Base-by-base conservation (phyloP, 1,139 yeast genomes). In the Sugiyamaella sp. region DNA sequence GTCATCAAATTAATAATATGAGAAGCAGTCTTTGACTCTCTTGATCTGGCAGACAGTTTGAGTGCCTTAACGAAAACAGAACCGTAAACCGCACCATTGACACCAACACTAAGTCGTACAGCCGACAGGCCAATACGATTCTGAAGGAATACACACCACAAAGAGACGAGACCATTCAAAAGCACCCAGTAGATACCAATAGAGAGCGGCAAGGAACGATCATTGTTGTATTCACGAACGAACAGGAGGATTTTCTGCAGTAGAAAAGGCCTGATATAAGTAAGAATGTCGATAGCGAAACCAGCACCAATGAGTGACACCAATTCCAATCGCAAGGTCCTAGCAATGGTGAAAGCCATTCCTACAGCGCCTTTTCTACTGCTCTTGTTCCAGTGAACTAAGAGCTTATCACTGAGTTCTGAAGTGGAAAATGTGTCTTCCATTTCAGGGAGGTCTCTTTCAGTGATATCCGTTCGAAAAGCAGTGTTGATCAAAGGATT, bases 401-500 rank as follows among this genome's bases (percentile, higher is more conserved):
- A 89, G 56, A 79, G 71, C n/a, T 72, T 66, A 41, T 76, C 74
- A 12, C 88, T 73, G 21, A 84, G 75, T 33, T 71, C 71, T 8
- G 93, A 74, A 57, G 77, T 80, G 62, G 87, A 81, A 51, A 77
- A 80, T 8, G 71, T 65, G 9, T 50, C 53, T 24, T 96, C 96
- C 58, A 93, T 77, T 16, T 82, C 79, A 17, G 97, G 97, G 60
- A 91, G 78, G 68, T 90, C 97, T 2, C 74, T 73, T 65, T 86
- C 89, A n/a, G 82, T 78, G 61, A 93, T 74, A 65, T 72, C 88
- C 53, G 83, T 83, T 14, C 74, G 68, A 63, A 86, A 86, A 24
- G 97, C 97, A 56, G 80, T 80, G 63, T 75, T 80, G 89, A 93
- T 88, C 65, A 93, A 75, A 5, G 84, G 86, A 8, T 89, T 82